Conservation (phyloP, 805 yeast genomes). For the Hanseniaspora lachancei region DNA sequence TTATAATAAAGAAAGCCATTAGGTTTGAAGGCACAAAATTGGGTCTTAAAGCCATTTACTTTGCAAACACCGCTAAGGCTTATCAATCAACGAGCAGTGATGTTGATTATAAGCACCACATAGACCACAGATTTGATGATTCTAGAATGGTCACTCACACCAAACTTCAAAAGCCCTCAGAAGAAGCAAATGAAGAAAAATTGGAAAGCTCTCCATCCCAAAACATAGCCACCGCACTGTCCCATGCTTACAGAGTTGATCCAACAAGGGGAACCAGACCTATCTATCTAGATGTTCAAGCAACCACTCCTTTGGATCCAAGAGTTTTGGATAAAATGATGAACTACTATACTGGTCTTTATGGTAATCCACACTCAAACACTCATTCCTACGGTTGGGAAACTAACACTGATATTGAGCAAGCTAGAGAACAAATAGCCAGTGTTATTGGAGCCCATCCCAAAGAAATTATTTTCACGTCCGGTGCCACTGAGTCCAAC, state of each 20-base stretch:
- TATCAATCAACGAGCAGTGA: conserved; percentile 1
- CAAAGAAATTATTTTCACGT: conserved; percentile 89
- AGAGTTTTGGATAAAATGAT: conserved; percentile 84
- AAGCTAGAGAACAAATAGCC: conserved; percentile 74
- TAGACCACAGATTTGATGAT: conserved; percentile 13
- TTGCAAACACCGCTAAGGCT: not conserved
- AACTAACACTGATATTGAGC: conserved; percentile 81
- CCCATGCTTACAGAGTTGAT: conserved; percentile 30
- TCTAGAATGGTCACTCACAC: conserved; percentile 18
- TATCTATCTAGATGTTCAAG: conserved; percentile 92
- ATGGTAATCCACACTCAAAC: conserved; percentile 95
- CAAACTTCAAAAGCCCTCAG: conserved; percentile 17
- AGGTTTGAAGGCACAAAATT: not conserved
- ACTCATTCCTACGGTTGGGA: conserved; percentile 99
- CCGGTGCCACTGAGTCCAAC: conserved; percentile 96
- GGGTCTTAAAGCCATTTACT: not conserved
- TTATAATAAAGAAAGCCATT: not conserved
- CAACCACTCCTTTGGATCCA: conserved; percentile 97
- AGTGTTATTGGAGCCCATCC: conserved; percentile 81
- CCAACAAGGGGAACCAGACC: conserved; percentile 62
- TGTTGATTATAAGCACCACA: conserved; percentile 6
- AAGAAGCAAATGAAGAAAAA: conserved; percentile 17
- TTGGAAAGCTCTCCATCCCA: conserved; percentile 15
- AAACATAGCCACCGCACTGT: conserved; percentile 20
- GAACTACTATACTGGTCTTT: conserved; percentile 75